Conservation (phyloP, 805 yeast genomes). For the Teunomyces funiuensis region DNA sequence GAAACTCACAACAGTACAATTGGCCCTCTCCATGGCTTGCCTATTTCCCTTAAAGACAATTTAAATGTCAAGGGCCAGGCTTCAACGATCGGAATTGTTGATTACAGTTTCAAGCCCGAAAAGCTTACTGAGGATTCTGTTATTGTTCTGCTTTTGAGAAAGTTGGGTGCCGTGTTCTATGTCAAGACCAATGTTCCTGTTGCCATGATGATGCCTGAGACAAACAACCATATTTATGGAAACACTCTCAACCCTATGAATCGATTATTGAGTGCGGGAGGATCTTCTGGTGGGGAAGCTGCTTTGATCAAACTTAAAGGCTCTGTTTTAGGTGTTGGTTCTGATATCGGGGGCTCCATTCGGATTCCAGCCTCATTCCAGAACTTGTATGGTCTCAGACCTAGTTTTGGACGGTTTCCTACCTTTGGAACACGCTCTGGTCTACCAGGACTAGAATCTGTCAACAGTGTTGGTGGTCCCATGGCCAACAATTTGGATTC, state of each 20-base stretch:
- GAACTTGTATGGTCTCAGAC: slow-evolving; percentile 43
- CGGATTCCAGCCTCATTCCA: slow-evolving; percentile 48
- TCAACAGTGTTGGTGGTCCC: slow-evolving; percentile 52
- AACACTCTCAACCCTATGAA: slow-evolving; percentile 47
- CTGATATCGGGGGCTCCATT: slow-evolving; percentile 56
- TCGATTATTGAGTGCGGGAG: slow-evolving; percentile 45
- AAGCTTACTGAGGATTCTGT: slow-evolving; percentile 33
- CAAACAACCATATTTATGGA: slow-evolving; percentile 46
- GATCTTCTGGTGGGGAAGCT: slow-evolving; percentile 56
- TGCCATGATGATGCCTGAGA: slow-evolving; percentile 51
- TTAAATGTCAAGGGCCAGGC: slow-evolving; percentile 48
- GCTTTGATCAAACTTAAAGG: slow-evolving; percentile 46
- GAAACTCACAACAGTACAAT: slow-evolving; percentile 13
- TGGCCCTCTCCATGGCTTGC: slow-evolving; percentile 34
- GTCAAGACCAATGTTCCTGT: slow-evolving; percentile 56
- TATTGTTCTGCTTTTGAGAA: slow-evolving; percentile 41
- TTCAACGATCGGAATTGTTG: slow-evolving; percentile 50
- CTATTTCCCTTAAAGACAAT: slow-evolving; percentile 41
- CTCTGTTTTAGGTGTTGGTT: slow-evolving; percentile 52
- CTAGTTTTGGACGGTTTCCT: slow-evolving; percentile 47
- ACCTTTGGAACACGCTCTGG: slow-evolving; percentile 31
- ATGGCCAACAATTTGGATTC: slow-evolving; percentile 37
- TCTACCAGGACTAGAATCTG: slow-evolving; percentile 34
- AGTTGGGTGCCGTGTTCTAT: slow-evolving; percentile 53
- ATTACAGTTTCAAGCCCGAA: slow-evolving; percentile 38